phyloP scores from a whole-genome alignment of 1,139 yeast species.

The Geotrichum bryndzae region DNA sequence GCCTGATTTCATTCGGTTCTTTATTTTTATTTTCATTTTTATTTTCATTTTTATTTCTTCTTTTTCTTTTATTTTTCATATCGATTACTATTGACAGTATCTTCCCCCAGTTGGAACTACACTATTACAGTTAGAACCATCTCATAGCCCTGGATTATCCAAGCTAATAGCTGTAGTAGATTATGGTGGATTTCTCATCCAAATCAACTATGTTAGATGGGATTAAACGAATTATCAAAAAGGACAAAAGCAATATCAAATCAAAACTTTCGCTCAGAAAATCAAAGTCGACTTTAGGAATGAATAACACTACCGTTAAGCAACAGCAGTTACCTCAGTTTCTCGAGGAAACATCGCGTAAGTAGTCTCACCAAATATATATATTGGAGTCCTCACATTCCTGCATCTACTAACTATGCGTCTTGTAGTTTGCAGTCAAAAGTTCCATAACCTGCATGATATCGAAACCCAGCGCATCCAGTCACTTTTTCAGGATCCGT shows the following conservation, averaged over 20 bases:
- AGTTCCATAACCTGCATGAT: slow-evolving; percentile 8
- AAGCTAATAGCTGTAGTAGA: not conserved
- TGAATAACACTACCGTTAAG: not conserved
- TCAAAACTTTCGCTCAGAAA: not conserved
- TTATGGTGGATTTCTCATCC: not conserved
- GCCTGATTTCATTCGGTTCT: not conserved
- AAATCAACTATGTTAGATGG: not conserved
- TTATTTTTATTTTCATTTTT: not conserved
- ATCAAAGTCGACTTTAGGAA: not conserved
- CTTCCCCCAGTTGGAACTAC: not conserved
- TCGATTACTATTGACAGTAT: not conserved
- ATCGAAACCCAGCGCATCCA: slow-evolving; percentile 6
- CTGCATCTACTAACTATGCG: not conserved
- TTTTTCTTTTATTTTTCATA: not conserved
- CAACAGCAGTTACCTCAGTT: not conserved
- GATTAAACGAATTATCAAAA: not conserved
- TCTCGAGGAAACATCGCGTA: slow-evolving; percentile 4
- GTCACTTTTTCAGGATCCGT: not conserved
- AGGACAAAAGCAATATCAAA: not conserved
- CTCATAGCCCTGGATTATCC: not conserved
- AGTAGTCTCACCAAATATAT: not conserved
- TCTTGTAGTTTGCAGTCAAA: not conserved
- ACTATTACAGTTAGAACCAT: not conserved
- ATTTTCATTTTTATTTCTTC: not conserved
- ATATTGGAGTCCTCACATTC: not conserved